phyloP scores from a whole-genome alignment of 805 yeast species.

The Metschnikowia santaceciliae region DNA sequence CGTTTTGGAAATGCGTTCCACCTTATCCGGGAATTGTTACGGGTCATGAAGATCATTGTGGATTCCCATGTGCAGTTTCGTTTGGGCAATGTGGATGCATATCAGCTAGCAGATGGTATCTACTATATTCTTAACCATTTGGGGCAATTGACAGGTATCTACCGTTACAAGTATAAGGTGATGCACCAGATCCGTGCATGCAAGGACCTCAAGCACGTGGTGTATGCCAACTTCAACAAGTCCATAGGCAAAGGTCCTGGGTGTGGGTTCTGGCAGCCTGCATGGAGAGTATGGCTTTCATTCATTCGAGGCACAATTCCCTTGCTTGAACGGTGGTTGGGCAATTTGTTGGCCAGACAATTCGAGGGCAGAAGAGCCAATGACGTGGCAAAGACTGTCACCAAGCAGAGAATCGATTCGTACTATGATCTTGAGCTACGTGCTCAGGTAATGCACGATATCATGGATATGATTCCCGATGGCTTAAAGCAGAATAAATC shows the following conservation, averaged over 20 bases:
- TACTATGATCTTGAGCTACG: constrained; percentile 90
- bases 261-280: constrained; percentile 98
- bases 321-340: constrained; percentile 89
- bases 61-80: constrained; percentile 93
- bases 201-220: constrained; percentile 90
- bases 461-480: constrained; percentile 95
- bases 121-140: constrained; percentile 87
- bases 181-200: constrained; percentile 98
- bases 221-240: constrained; percentile 78
- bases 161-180: constrained; percentile 93
- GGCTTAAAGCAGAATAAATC: constrained; percentile 85
- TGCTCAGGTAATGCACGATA: constrained; percentile 93
- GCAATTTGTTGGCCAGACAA: constrained; percentile 85
- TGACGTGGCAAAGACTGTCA: constrained; percentile 88
- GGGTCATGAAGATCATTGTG: constrained; percentile 79
- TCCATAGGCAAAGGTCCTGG: constrained; percentile 98
- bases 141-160: constrained; percentile 95
- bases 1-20: constrained; percentile 97
- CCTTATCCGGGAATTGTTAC: constrained; percentile 80
- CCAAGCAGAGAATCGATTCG: constrained; percentile 93
- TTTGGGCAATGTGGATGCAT: constrained; percentile 87
- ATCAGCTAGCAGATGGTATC: constrained; percentile 91
- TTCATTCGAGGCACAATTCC: constrained; percentile 92
- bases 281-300: constrained; percentile 95
- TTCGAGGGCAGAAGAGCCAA: constrained; percentile 93